phyloP scores from a whole-genome alignment of 208 protist species.

The Leishmania gerbilli region DNA sequence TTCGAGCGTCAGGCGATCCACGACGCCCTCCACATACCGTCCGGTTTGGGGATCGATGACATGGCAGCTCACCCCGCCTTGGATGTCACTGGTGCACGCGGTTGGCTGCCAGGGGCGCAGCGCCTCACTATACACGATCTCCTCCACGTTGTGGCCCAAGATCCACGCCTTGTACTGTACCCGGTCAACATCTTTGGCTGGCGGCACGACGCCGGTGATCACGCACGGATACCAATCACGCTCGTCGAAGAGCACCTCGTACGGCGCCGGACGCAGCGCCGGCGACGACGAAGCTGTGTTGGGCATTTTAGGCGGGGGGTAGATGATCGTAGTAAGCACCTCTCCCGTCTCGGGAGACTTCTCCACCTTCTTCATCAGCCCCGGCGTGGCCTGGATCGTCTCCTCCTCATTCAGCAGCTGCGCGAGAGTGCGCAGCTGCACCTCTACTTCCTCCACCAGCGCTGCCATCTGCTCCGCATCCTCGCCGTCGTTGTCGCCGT shows the following conservation, averaged over 20 bases:
- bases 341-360: constrained; percentile 18
- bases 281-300: background rate
- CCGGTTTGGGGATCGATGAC: constrained; percentile 56
- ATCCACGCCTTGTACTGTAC: constrained; percentile 65
- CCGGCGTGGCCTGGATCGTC: constrained; percentile 43
- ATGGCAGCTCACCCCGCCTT: constrained; percentile 64
- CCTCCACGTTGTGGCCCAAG: constrained; percentile 74
- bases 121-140: constrained; percentile 57
- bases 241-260: constrained; percentile 75
- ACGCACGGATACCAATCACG: constrained; percentile 75
- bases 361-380: constrained; percentile 28
- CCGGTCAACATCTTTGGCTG: constrained; percentile 48
- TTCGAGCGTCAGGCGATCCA: constrained; percentile 76
- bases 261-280: constrained; percentile 42
- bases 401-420: constrained; percentile 63
- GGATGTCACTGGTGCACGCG: constrained; percentile 29
- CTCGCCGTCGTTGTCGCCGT: constrained; percentile 23
- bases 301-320: background rate
- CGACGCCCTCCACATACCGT: constrained; percentile 40
- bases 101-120: constrained; percentile 58
- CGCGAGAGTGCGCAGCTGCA: constrained; percentile 44
- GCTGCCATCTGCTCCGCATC: constrained; percentile 45
- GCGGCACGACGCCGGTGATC: constrained; percentile 50
- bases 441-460: constrained; percentile 53
- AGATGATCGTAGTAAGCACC: constrained; percentile 18